Evolutionary conservation across 192 early-diverging fungal genomes (phyloP).

Genomic region (Kappamyces sp.): DNA sequence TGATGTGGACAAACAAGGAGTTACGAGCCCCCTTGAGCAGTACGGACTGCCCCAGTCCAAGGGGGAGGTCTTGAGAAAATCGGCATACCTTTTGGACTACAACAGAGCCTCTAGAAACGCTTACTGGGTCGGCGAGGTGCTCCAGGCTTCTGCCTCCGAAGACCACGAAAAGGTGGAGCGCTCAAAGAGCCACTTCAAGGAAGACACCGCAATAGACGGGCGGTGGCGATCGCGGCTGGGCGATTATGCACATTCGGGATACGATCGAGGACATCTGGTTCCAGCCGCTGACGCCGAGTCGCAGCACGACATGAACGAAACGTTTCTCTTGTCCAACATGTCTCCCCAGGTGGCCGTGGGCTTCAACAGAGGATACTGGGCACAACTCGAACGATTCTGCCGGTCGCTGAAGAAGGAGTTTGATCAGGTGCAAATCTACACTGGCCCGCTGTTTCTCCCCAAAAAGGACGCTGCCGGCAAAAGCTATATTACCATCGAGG

Average conservation of each 20-base stretch:
- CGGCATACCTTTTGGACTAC: too few relatives aligned
- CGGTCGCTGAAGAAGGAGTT: slow-evolving; percentile 64
- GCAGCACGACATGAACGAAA: slow-evolving; percentile 74
- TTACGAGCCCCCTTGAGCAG: too few relatives aligned
- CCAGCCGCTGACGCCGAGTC: slow-evolving; percentile 82
- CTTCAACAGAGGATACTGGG: slow-evolving; percentile 95
- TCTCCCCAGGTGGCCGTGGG: slow-evolving; percentile 36
- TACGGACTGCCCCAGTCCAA: too few relatives aligned
- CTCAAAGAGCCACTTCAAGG: slow-evolving; percentile 52
- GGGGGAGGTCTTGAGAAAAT: too few relatives aligned
- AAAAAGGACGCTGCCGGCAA: slow-evolving; percentile 55
- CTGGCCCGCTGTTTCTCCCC: slow-evolving; percentile 84
- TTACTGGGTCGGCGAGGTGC: too few relatives aligned
- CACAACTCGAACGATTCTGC: slow-evolving; percentile 76
- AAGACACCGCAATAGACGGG: slow-evolving; percentile 66
- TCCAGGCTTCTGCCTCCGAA: too few relatives aligned
- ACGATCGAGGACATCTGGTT: slow-evolving; percentile 84
- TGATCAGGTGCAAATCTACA: slow-evolving; percentile 78
- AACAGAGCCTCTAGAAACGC: too few relatives aligned
- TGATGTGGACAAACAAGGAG: too few relatives aligned
- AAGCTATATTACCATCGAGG: slow-evolving; percentile 72
- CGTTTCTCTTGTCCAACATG: slow-evolving; percentile 54
- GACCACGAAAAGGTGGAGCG: too few relatives aligned
- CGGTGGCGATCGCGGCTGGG: slow-evolving; percentile 67
- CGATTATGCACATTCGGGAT: slow-evolving; percentile 78